Base-by-base conservation (phyloP, 2,329 filamentous ascomycete species). In the Penicillium aurantiogriseum region DNA sequence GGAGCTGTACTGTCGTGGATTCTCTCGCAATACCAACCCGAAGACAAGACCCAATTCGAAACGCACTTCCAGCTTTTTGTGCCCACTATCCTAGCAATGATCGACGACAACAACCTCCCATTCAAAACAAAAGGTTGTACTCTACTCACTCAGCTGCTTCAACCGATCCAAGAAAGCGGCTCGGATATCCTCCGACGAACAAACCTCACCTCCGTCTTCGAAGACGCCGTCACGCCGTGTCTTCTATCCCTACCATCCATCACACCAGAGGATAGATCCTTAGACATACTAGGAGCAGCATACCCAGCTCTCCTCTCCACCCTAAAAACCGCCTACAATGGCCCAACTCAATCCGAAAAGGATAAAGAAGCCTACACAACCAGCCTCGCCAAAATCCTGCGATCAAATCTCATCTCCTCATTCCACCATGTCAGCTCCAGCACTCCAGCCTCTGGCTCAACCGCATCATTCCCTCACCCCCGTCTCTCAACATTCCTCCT, bases 211-310 rank as follows among this genome's bases (percentile, higher is more conserved):
- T 76, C 77, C 2, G 77, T 79, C 53, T 79, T 79, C 58, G 70
- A 76, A 65, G 76, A 79, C 42, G 77, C 77, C 25, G 61, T 80
- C 35, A 70, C 67, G 17, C 89, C 91, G 0, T 85, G 87, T 36
- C 81, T 96, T n/a, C 81, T 88, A 8, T 90, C 86, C 66, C 80
- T 96, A 6, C 92, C 93, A 0, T 85, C 82, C 13, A 77, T 96
- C 42, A 96, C 91, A 0, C 86, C 89, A 0, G 88, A 90, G 67
- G 70, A 80, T 0, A 89, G 94, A 55, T 89, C 89, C 4, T 69
- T 89, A 2, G 67, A 69, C 1, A 76, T 97, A 3, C 81, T 96
- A 1, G 68, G 73, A 6, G 79, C 81, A 7, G 85, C 88, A 0
- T 95, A 92, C 63, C 79, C 82, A 8, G 86, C 87, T 2, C 78